Evolutionary conservation across 1,284 basidiomycete species (phyloP), one percentile per base, ranked within the genome.

Genomic region (Tausonia pullulans): DNA sequence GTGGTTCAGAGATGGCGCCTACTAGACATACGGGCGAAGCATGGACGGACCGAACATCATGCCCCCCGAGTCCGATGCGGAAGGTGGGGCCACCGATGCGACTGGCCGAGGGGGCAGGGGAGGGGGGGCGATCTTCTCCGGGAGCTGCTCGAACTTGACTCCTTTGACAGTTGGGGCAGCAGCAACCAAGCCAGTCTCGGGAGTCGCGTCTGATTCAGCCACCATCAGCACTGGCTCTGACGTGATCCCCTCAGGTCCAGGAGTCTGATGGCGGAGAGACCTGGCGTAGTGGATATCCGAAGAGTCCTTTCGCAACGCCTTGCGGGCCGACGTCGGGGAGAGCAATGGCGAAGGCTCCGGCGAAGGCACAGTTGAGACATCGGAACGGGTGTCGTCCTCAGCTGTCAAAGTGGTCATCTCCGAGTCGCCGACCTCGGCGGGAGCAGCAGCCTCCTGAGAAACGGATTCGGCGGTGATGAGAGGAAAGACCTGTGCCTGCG

Each of bases 21-120:
- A 89, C 91, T 91, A 72, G 94, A 95, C 82, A 90, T 87, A 49
- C 49, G 60, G 10, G 11, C 10, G 53, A 44, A 27, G 27, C 3
- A 51, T 54, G 50, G 11, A 69, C 82, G 72, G 72, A 89, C 90
- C 91, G 72, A 95, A 95, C 82, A 91, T 87, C 87, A 95, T 90
- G 14, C 45, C 56, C 3, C 65, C 61, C 27, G 27, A 27, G 27
- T 27, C 27, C 27, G 27, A 27, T 27, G 27, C 27, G 27, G 27
- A 27, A 27, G 27, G 27, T 27, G 55, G n/a, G 4, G 61, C 41
- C 43, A 43, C 41, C 41, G 55, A 41, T n/a, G 61, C 14, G 16
- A 57, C 39, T 6, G 61, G 50, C 10, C 64, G 40, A 40, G 64
- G 64, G 5, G 64, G 64, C 6, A 65, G 50, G 27, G 64, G 60